Conservation (phyloP, 2,329 filamentous ascomycete species). For the Arthrobotrys entomopaga region DNA sequence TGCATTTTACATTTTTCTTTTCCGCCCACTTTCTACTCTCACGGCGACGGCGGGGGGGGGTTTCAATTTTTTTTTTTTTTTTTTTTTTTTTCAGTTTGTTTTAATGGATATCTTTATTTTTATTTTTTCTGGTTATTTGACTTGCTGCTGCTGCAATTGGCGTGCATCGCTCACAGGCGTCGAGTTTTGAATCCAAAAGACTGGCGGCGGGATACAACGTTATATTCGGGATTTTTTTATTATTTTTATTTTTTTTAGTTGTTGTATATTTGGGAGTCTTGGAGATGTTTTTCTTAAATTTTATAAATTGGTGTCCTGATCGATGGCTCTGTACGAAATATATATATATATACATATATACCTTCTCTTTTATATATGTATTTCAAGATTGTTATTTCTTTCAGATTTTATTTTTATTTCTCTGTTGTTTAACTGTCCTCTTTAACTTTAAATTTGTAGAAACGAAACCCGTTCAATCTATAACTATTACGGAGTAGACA, state of each 20-base stretch:
- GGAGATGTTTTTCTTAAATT: no score
- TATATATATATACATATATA: no score
- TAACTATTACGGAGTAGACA: no score
- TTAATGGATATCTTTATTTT: not conserved
- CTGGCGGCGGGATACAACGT: not conserved
- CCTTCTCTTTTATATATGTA: no score
- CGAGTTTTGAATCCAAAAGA: slow-evolving; percentile 15
- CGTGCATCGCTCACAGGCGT: slow-evolving; percentile 39
- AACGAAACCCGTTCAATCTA: no score
- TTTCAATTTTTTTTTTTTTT: not conserved
- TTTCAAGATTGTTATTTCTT: no score
- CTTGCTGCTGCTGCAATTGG: slow-evolving; percentile 21
- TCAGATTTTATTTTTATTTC: no score
- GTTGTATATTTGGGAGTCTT: not conserved
- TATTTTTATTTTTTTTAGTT: slow-evolving; percentile 1
- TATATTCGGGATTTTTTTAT: not conserved
- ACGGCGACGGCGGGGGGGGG: not conserved
- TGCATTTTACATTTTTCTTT: no score
- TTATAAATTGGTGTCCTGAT: no score
- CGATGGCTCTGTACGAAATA: no score
- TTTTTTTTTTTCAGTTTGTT: slow-evolving; percentile 2
- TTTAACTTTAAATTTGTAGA: no score
- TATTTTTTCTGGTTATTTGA: slow-evolving; percentile 2
- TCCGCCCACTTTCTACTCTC: not conserved
- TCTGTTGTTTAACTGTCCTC: no score